phyloP scores from a whole-genome alignment of 345 rosid genomes.

The Dipteronia dyeriana region DNA sequence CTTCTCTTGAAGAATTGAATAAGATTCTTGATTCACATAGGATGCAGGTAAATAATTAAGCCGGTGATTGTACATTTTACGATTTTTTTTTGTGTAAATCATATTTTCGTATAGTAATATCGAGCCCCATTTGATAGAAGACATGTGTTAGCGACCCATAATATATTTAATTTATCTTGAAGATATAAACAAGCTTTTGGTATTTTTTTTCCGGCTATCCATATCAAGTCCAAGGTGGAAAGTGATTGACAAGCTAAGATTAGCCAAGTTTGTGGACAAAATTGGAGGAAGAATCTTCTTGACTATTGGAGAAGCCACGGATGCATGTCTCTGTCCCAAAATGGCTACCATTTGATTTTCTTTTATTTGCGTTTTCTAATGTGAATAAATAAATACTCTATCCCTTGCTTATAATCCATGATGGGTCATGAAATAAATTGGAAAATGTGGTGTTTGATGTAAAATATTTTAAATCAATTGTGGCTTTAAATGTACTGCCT shows the following conservation, averaged over 20 bases:
- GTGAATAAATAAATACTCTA: background rate
- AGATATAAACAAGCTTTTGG: background rate
- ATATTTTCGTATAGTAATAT: background rate
- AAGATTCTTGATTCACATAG: slow-evolving; percentile 47
- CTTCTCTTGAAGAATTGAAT: slow-evolving; percentile 66
- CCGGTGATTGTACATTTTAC: background rate
- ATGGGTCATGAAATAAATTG: background rate
- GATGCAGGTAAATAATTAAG: slow-evolving; percentile 53
- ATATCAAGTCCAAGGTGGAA: slow-evolving; percentile 80
- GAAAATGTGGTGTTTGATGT: background rate
- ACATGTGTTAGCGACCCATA: no score
- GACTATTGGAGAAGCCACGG: slow-evolving; percentile 72
- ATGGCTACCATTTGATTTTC: slow-evolving; percentile 14
- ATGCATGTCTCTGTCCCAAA: slow-evolving; percentile 40
- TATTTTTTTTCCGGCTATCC: slow-evolving; percentile 49
- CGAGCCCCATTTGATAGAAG: background rate
- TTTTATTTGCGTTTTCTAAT: background rate
- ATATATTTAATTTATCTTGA: background rate
- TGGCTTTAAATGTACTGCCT: background rate
- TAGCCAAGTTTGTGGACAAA: slow-evolving; percentile 51
- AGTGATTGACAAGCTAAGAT: slow-evolving; percentile 78
- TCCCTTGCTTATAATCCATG: background rate
- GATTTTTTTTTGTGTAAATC: background rate
- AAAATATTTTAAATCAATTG: no score
- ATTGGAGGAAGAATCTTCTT: slow-evolving; percentile 68